These are phyloP conservation scores for Discostella pseudostelligera DNA, from an alignment of 108 stramenopile species.

Conservation along the genomic window DNA sequence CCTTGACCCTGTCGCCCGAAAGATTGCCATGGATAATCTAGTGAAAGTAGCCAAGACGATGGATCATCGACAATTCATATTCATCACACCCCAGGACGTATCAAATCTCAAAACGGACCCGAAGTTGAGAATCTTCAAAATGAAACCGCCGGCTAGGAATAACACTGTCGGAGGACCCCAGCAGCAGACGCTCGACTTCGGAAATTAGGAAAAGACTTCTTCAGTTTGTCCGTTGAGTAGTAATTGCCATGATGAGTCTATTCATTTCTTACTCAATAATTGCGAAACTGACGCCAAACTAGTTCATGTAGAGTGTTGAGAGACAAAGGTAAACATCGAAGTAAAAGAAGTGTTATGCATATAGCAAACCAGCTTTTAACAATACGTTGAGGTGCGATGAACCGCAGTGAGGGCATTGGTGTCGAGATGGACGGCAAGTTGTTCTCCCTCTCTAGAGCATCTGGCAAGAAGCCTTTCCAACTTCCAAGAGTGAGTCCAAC, in stretches of 20 bases:
- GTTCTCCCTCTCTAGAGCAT: no score
- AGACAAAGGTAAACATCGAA: no score
- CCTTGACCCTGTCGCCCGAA: slow-evolving; percentile 88
- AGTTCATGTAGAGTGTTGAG: no score
- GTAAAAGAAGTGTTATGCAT: no score
- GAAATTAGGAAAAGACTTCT: background rate
- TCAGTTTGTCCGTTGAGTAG: background rate
- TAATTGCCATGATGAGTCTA: background rate
- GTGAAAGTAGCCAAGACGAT: slow-evolving; percentile 68
- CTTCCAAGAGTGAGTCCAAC: slow-evolving; percentile 27
- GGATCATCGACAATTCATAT: slow-evolving; percentile 90
- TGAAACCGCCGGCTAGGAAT: slow-evolving; percentile 59
- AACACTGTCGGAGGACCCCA: slow-evolving; percentile 52
- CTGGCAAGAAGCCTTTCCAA: slow-evolving; percentile 10
- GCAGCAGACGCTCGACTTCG: slow-evolving; percentile 75
- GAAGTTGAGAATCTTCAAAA: slow-evolving; percentile 67
- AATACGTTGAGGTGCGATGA: no score
- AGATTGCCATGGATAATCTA: slow-evolving; percentile 78
- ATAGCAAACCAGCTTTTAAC: no score
- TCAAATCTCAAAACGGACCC: slow-evolving; percentile 55
- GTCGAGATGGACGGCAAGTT: no score
- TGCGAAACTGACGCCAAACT: background rate
- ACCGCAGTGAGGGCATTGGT: no score
- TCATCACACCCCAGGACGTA: slow-evolving; percentile 95
- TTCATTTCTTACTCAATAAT: background rate